Evolutionary conservation across 2,329 filamentous ascomycete genomes (phyloP).

Genomic region (Apiospora pterosperma): DNA sequence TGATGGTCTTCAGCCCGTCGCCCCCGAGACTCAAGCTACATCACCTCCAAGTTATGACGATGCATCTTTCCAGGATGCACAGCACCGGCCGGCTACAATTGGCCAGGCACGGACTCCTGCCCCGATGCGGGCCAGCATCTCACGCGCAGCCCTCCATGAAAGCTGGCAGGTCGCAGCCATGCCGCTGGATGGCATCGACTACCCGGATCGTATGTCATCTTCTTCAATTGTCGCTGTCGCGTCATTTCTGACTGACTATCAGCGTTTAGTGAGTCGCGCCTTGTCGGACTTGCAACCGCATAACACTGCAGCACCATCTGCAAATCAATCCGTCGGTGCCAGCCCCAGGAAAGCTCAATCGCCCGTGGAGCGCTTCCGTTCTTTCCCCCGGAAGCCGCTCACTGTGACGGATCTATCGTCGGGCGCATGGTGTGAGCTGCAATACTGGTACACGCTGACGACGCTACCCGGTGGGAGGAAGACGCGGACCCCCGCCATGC

Average conservation of each 20-base stretch:
- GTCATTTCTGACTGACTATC: conserved; percentile 54
- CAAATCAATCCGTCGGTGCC: conserved; percentile 9
- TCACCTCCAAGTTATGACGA: neutral
- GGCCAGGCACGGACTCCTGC: conserved; percentile 8
- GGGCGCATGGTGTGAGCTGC: conserved; percentile 92
- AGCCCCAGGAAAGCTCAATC: conserved; percentile 34
- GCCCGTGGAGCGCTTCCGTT: conserved; percentile 76
- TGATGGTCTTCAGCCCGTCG: conserved; percentile 4
- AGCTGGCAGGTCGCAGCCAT: neutral
- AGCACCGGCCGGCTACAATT: neutral
- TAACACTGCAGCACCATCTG: conserved; percentile 6
- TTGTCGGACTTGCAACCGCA: conserved; percentile 20
- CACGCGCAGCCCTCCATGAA: neutral
- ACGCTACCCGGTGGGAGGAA: conserved; percentile 69
- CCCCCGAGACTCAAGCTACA: neutral
- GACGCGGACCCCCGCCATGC: conserved; percentile 78
- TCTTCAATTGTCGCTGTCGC: neutral
- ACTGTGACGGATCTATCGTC: conserved; percentile 86
- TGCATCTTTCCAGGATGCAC: neutral
- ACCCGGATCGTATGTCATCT: conserved; percentile 50
- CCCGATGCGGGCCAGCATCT: neutral
- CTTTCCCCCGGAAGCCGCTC: conserved; percentile 71
- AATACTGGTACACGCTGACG: conserved; percentile 85
- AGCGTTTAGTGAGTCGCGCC: conserved; percentile 59
- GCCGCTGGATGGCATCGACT: conserved; percentile 31